phyloP scores from a whole-genome alignment of 306 rosid genomes.

The Mimosa bimucronata region DNA sequence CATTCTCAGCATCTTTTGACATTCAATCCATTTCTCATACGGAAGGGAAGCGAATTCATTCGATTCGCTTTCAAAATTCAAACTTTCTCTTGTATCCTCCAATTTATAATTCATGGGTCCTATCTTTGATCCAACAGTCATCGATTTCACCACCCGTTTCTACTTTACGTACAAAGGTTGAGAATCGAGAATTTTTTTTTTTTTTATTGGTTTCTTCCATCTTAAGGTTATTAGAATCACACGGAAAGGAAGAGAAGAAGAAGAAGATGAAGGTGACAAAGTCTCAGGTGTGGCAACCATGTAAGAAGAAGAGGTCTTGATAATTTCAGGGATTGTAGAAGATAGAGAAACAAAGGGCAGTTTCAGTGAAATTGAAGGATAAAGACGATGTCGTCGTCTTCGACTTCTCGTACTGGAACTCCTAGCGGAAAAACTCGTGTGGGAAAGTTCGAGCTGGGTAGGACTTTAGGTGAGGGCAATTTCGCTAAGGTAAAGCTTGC shows the following conservation, averaged over 20 bases:
- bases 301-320: conserved; percentile 76
- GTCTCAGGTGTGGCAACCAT: conserved; percentile 87
- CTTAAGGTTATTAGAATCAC: neutral
- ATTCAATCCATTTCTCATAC: neutral
- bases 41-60: neutral
- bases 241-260: conserved; percentile 25
- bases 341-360: neutral
- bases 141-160: neutral
- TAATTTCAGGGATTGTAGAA: neutral
- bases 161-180: neutral
- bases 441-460: conserved; percentile 70
- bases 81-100: neutral
- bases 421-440: conserved; percentile 52
- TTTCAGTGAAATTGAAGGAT: neutral
- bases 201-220: neutral
- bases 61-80: neutral
- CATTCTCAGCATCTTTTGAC: neutral
- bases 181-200: too few species aligned
- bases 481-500: conserved; percentile 79
- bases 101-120: conserved; percentile 32
- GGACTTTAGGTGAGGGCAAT: conserved; percentile 72
- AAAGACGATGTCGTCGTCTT: conserved; percentile 40
- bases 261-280: conserved; percentile 59
- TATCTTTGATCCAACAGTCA: conserved; percentile 29
- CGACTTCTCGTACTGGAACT: conserved; percentile 17